Conservation (phyloP, 768 basidiomycete species). For the Xanthoconium stramineum region DNA sequence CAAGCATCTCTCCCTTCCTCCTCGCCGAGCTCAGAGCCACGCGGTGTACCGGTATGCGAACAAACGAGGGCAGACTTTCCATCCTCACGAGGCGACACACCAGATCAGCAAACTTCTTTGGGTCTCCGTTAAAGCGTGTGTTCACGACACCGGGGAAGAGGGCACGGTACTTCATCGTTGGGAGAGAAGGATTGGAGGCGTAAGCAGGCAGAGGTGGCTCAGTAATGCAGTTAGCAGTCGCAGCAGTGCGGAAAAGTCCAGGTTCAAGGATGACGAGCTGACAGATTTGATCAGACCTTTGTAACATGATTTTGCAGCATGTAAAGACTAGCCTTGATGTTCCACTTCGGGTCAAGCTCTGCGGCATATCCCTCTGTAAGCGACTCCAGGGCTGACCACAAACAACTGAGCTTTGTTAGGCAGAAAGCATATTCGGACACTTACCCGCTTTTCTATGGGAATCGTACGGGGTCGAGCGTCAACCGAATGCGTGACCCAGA, state of each 20-base stretch:
- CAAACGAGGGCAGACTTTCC: slow-evolving; percentile 15
- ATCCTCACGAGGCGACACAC: slow-evolving; percentile 16
- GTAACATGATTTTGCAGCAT: not conserved
- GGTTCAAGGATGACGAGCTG: slow-evolving; percentile 24
- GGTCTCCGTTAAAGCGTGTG: slow-evolving; percentile 24
- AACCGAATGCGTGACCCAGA: not conserved
- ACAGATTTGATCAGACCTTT: not conserved
- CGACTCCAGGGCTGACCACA: slow-evolving; percentile 30
- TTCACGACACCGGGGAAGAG: slow-evolving; percentile 15
- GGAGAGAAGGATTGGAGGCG: slow-evolving; percentile 25
- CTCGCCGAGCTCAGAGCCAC: slow-evolving; percentile 21
- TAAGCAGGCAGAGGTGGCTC: slow-evolving; percentile 18
- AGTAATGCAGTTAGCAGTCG: slow-evolving; percentile 1
- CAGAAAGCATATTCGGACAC: not conserved
- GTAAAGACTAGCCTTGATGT: slow-evolving; percentile 29
- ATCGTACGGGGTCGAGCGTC: not conserved
- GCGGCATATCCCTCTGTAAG: slow-evolving; percentile 29
- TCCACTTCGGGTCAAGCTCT: slow-evolving; percentile 36
- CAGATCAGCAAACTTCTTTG: slow-evolving; percentile 21
- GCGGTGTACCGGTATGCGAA: slow-evolving; percentile 23
- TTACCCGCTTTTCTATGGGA: slow-evolving; percentile 19
- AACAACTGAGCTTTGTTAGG: not conserved
- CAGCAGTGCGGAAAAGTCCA: slow-evolving; percentile 24
- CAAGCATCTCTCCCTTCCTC: slow-evolving; percentile 17
- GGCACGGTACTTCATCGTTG: slow-evolving; percentile 21